phyloP scores from a whole-genome alignment of 352 stramenopile species.

The Thraustochytrium sp. region DNA sequence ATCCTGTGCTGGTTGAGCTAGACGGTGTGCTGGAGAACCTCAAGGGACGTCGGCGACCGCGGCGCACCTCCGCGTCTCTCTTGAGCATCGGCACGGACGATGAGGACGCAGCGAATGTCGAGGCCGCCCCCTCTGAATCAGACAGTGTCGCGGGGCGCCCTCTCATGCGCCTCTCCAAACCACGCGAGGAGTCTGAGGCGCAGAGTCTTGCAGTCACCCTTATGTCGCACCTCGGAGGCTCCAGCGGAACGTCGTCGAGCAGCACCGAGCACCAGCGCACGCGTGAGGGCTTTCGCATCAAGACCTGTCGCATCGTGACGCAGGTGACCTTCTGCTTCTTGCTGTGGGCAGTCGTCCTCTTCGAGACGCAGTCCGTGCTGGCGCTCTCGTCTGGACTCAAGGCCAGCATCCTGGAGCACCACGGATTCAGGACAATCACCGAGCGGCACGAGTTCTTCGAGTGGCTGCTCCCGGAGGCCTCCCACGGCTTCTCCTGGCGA shows the following conservation, averaged over 20 bases:
- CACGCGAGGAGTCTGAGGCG: not conserved
- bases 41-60: not conserved
- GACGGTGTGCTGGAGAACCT: not conserved
- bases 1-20: not conserved
- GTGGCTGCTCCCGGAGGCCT: not conserved
- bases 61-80: not conserved
- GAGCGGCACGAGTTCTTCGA: not conserved
- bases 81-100: not conserved
- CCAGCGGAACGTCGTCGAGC: not conserved
- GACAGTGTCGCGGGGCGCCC: not conserved
- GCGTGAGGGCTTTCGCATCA: not conserved
- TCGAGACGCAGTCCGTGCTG: not conserved
- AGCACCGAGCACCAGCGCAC: not conserved
- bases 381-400: not conserved
- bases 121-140: not conserved
- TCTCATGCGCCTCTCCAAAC: not conserved
- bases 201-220: not conserved
- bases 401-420: not conserved
- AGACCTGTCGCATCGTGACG: not conserved
- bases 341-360: not conserved
- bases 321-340: not conserved
- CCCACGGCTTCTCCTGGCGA: not conserved
- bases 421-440: not conserved
- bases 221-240: conserved; percentile 1
- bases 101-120: not conserved